Evolutionary conservation across 805 yeast genomes (phyloP).

Genomic region (Hanseniaspora clermontiae): DNA sequence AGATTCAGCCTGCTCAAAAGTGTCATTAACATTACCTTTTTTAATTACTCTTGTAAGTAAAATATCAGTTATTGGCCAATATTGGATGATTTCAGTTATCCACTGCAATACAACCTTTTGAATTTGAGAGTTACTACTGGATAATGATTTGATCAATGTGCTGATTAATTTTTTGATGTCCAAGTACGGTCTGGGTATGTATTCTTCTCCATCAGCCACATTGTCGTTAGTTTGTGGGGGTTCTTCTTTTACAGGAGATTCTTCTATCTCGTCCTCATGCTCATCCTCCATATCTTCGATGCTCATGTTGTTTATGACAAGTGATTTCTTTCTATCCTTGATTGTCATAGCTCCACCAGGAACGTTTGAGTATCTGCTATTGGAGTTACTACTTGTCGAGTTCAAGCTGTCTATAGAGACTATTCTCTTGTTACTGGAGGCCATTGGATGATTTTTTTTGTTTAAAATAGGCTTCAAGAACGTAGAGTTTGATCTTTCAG

Average conservation of each 20-base stretch:
- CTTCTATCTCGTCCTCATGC: neutral
- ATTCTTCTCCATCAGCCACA: slow-evolving; percentile 36
- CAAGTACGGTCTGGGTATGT: slow-evolving; percentile 33
- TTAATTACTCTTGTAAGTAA: slow-evolving; percentile 19
- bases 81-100: slow-evolving; percentile 55
- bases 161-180: slow-evolving; percentile 72
- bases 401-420: slow-evolving; percentile 2
- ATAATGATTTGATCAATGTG: slow-evolving; percentile 68
- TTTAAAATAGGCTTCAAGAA: neutral
- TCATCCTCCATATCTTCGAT: neutral
- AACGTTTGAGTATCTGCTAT: neutral
- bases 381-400: neutral
- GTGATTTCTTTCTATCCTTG: slow-evolving; percentile 25
- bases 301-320: slow-evolving; percentile 8
- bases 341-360: slow-evolving; percentile 16
- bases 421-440: slow-evolving; percentile 20
- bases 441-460: neutral
- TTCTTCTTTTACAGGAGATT: neutral
- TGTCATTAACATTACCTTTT: neutral
- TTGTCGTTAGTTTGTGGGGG: neutral
- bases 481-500: neutral
- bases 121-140: slow-evolving; percentile 60
- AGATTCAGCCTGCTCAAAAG: neutral
- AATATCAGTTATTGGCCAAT: slow-evolving; percentile 22
- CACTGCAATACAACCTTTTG: slow-evolving; percentile 71